Base-by-base conservation (phyloP, 371 early-diverging fungal species). In the Lichtheimia hyalospora region DNA sequence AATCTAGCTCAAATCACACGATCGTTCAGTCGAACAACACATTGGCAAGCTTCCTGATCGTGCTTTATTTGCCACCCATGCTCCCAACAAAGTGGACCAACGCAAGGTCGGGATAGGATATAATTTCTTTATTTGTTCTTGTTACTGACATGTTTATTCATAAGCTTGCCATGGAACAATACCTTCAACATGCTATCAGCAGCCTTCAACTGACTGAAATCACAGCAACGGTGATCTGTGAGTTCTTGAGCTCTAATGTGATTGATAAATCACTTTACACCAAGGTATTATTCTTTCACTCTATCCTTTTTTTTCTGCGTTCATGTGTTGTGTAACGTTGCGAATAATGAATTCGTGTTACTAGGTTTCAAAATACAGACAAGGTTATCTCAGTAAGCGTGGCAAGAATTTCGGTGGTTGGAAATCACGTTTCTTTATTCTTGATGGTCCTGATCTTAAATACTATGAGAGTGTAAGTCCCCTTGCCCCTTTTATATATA, bases 321-420 rank as follows among this genome's bases (percentile, higher is more conserved):
- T 34, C 34, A 34, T 34, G 34, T 34, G 34, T 34, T 34, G 34
- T 34, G 34, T 34, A 34, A 34, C 34, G 34, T 34, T 34, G 34
- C 34, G 34, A 34, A 34, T 34, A 34, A 34, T 85, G 82, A 71
- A 86, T 87, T 84, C 88, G 91, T 49, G 84, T 86, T 14, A 43
- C 21, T 42, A 72, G 56, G 57, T 56, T 15, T 66, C 70, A 23
- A 67, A 66, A 24, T 54, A 62, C 52, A 91, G 88, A 62, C 90
- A 92, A 76, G 96, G 96, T 4, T 92, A 90, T 58, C 74, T 94
- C 53, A 84, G 87, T 53, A 94, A 95, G 70, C 86, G 89, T 69
- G 94, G 92, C 50, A 92, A 92, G 69, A 90, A 88, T 68, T 90
- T 92, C 83, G 92, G 94, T 52, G 90, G 91, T 13, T 91, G 92